A percentile compares a stretch with the other conserved stretches of the same genome.
phyloP scores from a whole-genome alignment of 1,139 yeast species.

The Petasospora rhodanensis region DNA sequence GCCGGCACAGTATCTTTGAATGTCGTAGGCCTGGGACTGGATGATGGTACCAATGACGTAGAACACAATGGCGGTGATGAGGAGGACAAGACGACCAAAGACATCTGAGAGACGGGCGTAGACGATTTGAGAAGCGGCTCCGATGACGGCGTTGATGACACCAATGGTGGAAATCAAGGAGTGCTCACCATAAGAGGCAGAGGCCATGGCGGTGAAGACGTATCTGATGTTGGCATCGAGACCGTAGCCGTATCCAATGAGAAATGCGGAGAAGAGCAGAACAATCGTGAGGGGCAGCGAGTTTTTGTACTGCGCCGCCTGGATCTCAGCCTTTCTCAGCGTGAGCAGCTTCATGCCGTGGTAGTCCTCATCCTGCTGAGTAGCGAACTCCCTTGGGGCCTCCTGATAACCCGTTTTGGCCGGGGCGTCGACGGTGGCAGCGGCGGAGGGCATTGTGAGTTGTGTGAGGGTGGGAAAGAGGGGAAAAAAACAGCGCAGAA shows the following conservation, averaged over 20 bases:
- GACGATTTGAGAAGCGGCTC: slow-evolving; percentile 69
- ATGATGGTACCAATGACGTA: slow-evolving; percentile 68
- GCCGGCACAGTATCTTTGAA: slow-evolving; percentile 69
- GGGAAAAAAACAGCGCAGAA: too few relatives aligned
- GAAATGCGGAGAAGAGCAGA: slow-evolving; percentile 46
- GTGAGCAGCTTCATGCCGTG: slow-evolving; percentile 29
- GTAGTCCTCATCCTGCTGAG: slow-evolving; percentile 13
- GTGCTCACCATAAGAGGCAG: slow-evolving; percentile 51
- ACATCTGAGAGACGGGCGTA: slow-evolving; percentile 68
- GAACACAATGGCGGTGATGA: slow-evolving; percentile 50
- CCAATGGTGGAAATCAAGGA: slow-evolving; percentile 62
- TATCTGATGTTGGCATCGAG: slow-evolving; percentile 53
- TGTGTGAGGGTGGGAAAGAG: too few relatives aligned
- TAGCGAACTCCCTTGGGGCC: too few relatives aligned
- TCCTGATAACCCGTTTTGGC: too few relatives aligned
- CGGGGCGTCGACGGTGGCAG: too few relatives aligned
- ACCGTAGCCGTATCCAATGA: slow-evolving; percentile 65
- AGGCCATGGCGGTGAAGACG: slow-evolving; percentile 50
- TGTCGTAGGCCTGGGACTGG: slow-evolving; percentile 62
- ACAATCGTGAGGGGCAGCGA: slow-evolving; percentile 17
- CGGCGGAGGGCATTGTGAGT: too few relatives aligned
- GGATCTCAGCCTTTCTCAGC: slow-evolving; percentile 38
- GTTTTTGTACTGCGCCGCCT: slow-evolving; percentile 32
- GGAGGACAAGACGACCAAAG: slow-evolving; percentile 62
- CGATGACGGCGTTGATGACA: slow-evolving; percentile 58